Base-by-base conservation (phyloP, 2,329 filamentous ascomycete genomes). In the Claviceps sorghi region DNA sequence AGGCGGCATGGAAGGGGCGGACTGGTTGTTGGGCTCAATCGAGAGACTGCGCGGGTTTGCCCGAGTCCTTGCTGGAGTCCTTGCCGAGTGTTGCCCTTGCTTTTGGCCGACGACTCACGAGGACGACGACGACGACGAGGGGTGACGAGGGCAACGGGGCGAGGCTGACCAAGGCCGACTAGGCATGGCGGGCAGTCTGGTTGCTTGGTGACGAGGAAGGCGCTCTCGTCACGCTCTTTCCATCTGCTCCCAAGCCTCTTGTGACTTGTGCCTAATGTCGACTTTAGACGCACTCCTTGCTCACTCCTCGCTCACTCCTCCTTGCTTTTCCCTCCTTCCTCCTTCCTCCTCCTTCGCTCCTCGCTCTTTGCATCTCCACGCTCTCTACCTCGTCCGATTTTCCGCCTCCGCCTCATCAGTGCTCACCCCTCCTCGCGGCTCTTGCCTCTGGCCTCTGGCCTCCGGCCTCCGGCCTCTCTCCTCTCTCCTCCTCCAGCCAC, bases 201-300 rank as follows among this genome's bases (percentile, higher is more conserved):
- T 4, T n/a, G 8, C 10, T 30, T 10, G 13, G 15, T 47, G 21
- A 8, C 30, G 40, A 19, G 50, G 50, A 48, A 52, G 50, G 50
- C 42, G 44, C 34, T 43, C 46, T 52, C 50, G 36, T 38, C 44
- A 32, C 46, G 29, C 44, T 26, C 50, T 52, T 29, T 38, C 40
- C 50, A 34, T 21, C 21, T 44, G 41, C n/a, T 41, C 26, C n/a
- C 19, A 36, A 22, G 26, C 10, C 34, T 29, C 32, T 19, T 40
- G 11, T 36, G 26, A 41, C 32, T 51, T 9, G 7, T 15, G 9
- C 41, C 44, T 9, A 15, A 36, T 42, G 38, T 29, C 32, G 32
- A n/a, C 36, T 38, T n/a, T 38, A 5, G 32, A 50, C 32, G 34
- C 43, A 40, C 34, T 47, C 42, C 52, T 49, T 29, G 30, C 29